Base-by-base conservation (phyloP, 1,139 yeast species). In the Geotrichum histeridarum region DNA sequence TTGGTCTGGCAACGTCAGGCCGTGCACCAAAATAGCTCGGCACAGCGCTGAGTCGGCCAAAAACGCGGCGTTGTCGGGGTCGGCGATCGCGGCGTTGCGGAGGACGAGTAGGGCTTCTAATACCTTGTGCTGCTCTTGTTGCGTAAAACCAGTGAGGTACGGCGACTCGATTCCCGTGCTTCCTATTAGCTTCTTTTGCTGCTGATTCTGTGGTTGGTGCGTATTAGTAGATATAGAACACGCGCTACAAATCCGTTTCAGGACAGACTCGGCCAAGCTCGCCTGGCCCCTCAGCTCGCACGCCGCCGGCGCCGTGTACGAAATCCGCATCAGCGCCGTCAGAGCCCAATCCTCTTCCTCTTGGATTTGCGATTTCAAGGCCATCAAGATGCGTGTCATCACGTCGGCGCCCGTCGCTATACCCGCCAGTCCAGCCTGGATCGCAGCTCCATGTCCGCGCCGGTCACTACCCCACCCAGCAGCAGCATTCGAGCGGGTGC, bases 11-110 rank as follows among this genome's bases (percentile, higher is more conserved):
- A 72, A 61, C 50, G 69, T 67, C 50, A 84, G 72, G 49, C 82
- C 79, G 54, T 73, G 71, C 57, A 80, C 72, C n/a, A 83, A 75
- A 18, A 73, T 63, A 15, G 56, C 61, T 14, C 61, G 61, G 46
- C 68, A 61, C 17, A 59, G 56, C 1, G 64, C 72, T 53, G 78
- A 73, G 60, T 81, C 78, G 0, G 94, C 86, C 58, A 93, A 72
- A 70, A 84, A 78, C 67, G 86, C 91, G 43, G 95, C 95, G 63
- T 89, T 87, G 44, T 79, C 84, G 14, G 87, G 79, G 65, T 89
- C 96, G 27, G 27, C 27, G 66, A 93, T 94, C 1, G 86, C 79
- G 54, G 88, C 73, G 68, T 93, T 93, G 64, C 98, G 77, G 55
- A 93, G 73, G 22, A 88, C 78, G 55, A 93, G 75, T 52, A 86